Base-by-base conservation (phyloP, 306 rosid genomes). In the Cucurbita argyrosperma region DNA sequence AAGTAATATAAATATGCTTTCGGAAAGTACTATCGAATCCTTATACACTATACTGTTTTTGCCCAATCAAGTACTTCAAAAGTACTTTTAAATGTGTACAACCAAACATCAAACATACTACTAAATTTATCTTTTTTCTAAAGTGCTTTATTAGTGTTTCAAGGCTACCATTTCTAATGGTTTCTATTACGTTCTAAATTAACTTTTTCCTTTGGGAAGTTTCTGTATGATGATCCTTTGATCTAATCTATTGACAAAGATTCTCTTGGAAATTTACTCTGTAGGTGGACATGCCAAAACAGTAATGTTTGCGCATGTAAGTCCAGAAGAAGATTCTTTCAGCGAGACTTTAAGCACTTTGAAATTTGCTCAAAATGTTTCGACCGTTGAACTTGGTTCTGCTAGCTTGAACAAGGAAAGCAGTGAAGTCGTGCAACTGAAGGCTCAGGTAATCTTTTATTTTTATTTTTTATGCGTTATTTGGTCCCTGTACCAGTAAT, bases 261-360 rank as follows among this genome's bases (percentile, higher is more conserved):
- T 83, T 68, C 57, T 74, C 45, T 19, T 69, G 80, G 38, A 69
- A 78, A 71, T 47, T 75, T 82, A 4, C 79, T 50, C 38, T 26
- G 76, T 75, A 90, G 98, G 99, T 79, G 96, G 97, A 61, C 92
- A 91, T 80, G 99, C 99, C 26, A 94, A 94, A 80, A 94, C 99
- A 1, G 79, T 94, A 83, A 94, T 94, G 99, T 83, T 94, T 80
- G 99, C 97, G 55, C 99, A 94, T 74, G 86, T 91, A 75, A 91
- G 97, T 82, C 95, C 97, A 4, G 97, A 94, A 77, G 92, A 90
- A 46, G 91, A 94, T 71, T 94, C 91, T 10, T 91, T 94, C 78
- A 35, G 92, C 23, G 99, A 94, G 84, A 89, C 97, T 15, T 59
- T 91, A 49, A 89, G 91, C 79, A 94, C 99, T 53, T 74, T 94